Evolutionary conservation across 495 filamentous ascomycete species (phyloP).

Genomic region (Penicillium pulvis): DNA sequence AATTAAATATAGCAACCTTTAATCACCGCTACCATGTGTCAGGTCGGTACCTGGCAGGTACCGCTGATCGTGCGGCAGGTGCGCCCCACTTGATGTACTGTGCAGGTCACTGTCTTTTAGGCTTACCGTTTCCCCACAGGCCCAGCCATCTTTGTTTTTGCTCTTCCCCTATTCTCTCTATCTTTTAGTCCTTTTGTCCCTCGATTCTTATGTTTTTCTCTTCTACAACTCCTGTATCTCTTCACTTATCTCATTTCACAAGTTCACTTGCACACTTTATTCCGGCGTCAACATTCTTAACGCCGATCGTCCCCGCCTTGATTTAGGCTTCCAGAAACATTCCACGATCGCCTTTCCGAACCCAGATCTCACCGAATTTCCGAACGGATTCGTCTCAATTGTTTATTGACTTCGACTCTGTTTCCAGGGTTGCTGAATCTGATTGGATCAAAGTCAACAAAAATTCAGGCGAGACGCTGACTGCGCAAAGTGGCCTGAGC

Average conservation of each 20-base stretch:
- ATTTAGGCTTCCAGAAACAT: conserved; percentile 24
- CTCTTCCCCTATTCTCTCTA: conserved; percentile 14
- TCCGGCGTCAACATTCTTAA: not conserved
- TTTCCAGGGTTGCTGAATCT: not conserved
- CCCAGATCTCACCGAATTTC: not conserved
- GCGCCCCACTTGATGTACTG: not conserved
- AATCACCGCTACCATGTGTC: not conserved
- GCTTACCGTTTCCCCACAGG: conserved; percentile 19
- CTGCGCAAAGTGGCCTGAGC: conserved; percentile 25
- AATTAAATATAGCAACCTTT: too few species aligned
- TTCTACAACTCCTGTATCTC: not conserved
- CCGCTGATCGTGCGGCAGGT: not conserved
- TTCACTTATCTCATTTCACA: not conserved
- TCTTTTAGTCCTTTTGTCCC: not conserved
- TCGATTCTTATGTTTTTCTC: not conserved
- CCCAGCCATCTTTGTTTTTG: conserved; percentile 31
- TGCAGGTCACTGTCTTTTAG: not conserved
- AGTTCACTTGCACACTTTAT: too few species aligned
- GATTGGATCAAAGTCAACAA: not conserved
- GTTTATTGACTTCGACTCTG: not conserved
- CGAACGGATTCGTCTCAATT: not conserved
- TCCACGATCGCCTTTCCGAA: conserved; percentile 9
- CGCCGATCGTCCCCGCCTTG: conserved; percentile 15
- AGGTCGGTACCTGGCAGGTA: not conserved
- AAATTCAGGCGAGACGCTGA: conserved; percentile 7